Percentiles rank a stretch among this genome's conserved stretches.
Conservation (phyloP, 805 yeast genomes). For the Naumovozyma castellii region DNA sequence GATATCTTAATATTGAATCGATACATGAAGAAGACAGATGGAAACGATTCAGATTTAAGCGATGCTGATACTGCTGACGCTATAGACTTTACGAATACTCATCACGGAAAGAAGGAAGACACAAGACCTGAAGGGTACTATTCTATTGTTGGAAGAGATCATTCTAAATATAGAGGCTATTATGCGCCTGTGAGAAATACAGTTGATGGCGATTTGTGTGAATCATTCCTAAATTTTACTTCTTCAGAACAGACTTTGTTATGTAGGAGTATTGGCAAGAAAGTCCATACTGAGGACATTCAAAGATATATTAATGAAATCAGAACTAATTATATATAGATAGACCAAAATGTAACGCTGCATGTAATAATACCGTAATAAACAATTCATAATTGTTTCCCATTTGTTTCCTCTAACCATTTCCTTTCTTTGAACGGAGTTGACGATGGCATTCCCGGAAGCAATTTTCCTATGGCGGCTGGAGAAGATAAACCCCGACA, state of each 20-base stretch:
- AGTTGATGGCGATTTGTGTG: slow-evolving; percentile 85
- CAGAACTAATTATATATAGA: slow-evolving; percentile 22
- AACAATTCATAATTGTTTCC: no score
- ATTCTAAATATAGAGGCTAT: slow-evolving; percentile 59
- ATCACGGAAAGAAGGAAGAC: no score
- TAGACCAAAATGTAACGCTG: background rate
- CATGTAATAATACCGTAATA: background rate
- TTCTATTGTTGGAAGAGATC: slow-evolving; percentile 55
- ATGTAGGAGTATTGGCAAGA: slow-evolving; percentile 26
- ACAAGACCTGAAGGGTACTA: slow-evolving; percentile 15
- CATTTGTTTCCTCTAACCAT: no score
- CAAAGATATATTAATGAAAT: slow-evolving; percentile 18
- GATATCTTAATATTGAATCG: slow-evolving; percentile 10
- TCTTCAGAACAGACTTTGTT: slow-evolving; percentile 16
- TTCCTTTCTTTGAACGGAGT: no score
- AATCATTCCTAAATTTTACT: slow-evolving; percentile 34
- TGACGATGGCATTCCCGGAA: no score
- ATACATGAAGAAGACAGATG: background rate
- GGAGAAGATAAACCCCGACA: no score
- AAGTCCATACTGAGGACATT: slow-evolving; percentile 29
- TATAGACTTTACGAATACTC: no score
- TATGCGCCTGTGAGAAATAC: slow-evolving; percentile 71
- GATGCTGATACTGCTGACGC: slow-evolving; percentile 13
- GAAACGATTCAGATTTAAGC: background rate
- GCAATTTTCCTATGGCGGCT: no score